A percentile compares a stretch with the other conserved stretches of the same genome.
Conservation (phyloP, 495 filamentous ascomycete genomes). For the Platismatia glauca region DNA sequence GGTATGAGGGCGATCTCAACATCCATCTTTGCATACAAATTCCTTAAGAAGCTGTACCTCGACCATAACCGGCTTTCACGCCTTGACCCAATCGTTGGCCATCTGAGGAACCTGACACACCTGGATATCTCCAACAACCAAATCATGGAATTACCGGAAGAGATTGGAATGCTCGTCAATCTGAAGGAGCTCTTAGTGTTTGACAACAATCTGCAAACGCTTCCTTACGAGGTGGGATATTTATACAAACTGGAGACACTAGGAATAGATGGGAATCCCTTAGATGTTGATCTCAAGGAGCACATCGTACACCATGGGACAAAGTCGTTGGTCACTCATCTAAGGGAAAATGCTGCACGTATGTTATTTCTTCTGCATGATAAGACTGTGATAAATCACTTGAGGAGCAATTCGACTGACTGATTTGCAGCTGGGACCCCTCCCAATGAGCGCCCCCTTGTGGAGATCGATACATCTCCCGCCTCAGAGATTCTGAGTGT, state of each 20-base stretch:
- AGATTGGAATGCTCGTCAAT: slow-evolving; percentile 92
- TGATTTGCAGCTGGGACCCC: slow-evolving; percentile 51
- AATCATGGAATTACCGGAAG: slow-evolving; percentile 70
- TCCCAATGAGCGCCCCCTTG: slow-evolving; percentile 64
- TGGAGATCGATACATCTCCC: slow-evolving; percentile 53
- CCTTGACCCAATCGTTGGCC: slow-evolving; percentile 69
- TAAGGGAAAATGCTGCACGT: slow-evolving; percentile 80
- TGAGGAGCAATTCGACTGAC: background rate
- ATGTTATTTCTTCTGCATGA: slow-evolving; percentile 26
- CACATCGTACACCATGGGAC: slow-evolving; percentile 80
- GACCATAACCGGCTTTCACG: slow-evolving; percentile 77
- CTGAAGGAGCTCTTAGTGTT: slow-evolving; percentile 72
- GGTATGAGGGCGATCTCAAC: slow-evolving; percentile 71
- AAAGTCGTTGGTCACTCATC: slow-evolving; percentile 66
- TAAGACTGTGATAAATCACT: background rate
- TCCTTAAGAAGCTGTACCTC: slow-evolving; percentile 82
- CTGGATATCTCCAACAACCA: slow-evolving; percentile 87
- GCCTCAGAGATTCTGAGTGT: slow-evolving; percentile 60
- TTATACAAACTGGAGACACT: slow-evolving; percentile 79
- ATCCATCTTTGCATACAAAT: slow-evolving; percentile 74
- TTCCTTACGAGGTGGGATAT: slow-evolving; percentile 82
- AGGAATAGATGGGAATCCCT: slow-evolving; percentile 84
- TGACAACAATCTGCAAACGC: slow-evolving; percentile 72
- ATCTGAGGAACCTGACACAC: slow-evolving; percentile 64
- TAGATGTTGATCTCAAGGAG: slow-evolving; percentile 61